Conservation (phyloP, 257 asterid species). For the Catharanthus roseus region DNA sequence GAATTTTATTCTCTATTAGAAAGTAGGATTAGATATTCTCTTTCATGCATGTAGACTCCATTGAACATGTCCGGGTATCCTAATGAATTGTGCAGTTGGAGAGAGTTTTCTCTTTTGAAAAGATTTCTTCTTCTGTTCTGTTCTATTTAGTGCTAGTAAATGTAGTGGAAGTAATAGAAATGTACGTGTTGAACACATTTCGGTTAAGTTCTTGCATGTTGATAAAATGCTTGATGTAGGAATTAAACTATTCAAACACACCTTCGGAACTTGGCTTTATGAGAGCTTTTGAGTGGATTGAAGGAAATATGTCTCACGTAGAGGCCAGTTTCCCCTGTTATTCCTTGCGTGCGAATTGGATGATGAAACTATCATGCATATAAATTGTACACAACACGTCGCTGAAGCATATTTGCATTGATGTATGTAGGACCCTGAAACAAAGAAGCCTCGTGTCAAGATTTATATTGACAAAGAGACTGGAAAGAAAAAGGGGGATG, state of each 20-base stretch:
- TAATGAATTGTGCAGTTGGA: not conserved
- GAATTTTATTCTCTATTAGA: not conserved
- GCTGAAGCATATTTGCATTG: not conserved
- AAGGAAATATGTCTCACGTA: not conserved
- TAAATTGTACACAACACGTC: not conserved
- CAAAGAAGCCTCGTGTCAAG: conserved; percentile 87
- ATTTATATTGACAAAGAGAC: conserved; percentile 80
- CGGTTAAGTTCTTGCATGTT: not conserved
- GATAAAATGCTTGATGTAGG: not conserved
- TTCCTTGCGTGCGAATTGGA: not conserved
- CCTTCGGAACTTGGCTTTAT: conserved; percentile 1
- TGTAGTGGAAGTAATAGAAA: not conserved
- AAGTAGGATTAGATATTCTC: not conserved
- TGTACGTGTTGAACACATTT: not conserved
- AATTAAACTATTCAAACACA: not conserved
- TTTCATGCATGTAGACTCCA: not conserved
- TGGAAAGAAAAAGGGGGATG: conserved; percentile 90
- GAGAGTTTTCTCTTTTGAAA: not conserved
- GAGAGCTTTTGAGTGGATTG: not conserved
- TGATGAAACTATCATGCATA: not conserved
- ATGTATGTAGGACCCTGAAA: conserved; percentile 78
- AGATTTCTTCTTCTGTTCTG: not conserved
- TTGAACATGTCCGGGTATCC: not conserved
- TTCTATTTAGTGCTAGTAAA: not conserved
- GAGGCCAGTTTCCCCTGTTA: not conserved